phyloP scores from a whole-genome alignment of 345 rosid species.

The Acer campestre region DNA sequence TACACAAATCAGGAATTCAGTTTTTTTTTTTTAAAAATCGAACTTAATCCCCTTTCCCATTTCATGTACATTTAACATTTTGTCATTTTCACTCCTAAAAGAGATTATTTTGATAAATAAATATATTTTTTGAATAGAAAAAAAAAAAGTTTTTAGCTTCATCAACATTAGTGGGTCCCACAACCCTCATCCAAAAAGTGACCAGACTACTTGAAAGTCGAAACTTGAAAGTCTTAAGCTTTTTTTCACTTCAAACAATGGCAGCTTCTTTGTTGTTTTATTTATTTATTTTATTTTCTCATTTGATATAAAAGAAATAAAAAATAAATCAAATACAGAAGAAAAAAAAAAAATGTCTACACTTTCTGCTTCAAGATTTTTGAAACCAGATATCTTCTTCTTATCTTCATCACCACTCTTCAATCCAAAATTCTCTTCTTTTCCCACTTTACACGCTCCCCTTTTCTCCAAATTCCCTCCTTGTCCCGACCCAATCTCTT shows the following conservation, averaged over 20 bases:
- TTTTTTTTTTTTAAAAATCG: too few relatives aligned
- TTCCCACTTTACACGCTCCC: conserved; percentile 21
- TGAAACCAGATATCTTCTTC: conserved; percentile 12
- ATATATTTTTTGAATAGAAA: too few relatives aligned
- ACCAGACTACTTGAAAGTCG: background rate
- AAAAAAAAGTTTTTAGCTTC: background rate
- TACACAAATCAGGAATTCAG: too few relatives aligned
- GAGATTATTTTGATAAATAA: too few relatives aligned
- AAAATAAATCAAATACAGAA: background rate
- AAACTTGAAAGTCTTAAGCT: background rate
- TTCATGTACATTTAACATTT: too few relatives aligned
- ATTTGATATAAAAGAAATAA: background rate
- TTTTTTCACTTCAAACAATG: background rate
- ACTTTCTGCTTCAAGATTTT: conserved; percentile 33
- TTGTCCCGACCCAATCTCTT: conserved; percentile 6
- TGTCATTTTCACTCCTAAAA: too few relatives aligned
- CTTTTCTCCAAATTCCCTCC: conserved; percentile 24
- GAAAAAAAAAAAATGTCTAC: conserved; percentile 40
- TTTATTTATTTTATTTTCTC: background rate
- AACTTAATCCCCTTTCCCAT: too few relatives aligned
- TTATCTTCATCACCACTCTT: conserved; percentile 1
- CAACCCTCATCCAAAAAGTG: background rate
- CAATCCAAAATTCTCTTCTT: conserved; percentile 24
- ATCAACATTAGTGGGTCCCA: background rate
- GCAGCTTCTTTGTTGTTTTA: background rate